phyloP scores from a whole-genome alignment of 495 filamentous ascomycete species.

The Staphylotrichum longicolle region DNA sequence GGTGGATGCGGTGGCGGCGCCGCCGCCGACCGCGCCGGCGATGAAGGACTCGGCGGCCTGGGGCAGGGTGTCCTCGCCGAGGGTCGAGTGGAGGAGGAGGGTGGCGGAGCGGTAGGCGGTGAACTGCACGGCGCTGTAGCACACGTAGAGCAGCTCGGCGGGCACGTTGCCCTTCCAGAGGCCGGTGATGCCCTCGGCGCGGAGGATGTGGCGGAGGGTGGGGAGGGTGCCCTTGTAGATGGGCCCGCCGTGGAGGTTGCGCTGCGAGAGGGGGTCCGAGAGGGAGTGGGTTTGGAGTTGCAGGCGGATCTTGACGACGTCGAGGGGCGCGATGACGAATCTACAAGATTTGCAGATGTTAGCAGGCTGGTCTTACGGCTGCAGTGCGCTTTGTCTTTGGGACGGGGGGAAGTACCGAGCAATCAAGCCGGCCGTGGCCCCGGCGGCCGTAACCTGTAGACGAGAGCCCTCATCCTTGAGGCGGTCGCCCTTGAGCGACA shows the following conservation, averaged over 20 bases:
- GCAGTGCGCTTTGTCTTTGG: not conserved
- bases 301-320: slow-evolving; percentile 95
- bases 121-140: slow-evolving; percentile 88
- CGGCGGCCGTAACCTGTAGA: slow-evolving; percentile 77
- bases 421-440: slow-evolving; percentile 82
- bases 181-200: slow-evolving; percentile 75
- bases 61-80: slow-evolving; percentile 41
- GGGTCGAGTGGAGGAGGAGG: slow-evolving; percentile 51
- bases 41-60: slow-evolving; percentile 67
- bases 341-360: slow-evolving; percentile 36
- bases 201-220: slow-evolving; percentile 72
- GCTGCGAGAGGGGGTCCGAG: slow-evolving; percentile 60
- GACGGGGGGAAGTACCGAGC: slow-evolving; percentile 85
- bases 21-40: slow-evolving; percentile 76
- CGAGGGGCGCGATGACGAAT: slow-evolving; percentile 88
- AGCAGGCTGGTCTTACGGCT: not conserved
- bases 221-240: slow-evolving; percentile 76
- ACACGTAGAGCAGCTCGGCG: slow-evolving; percentile 88
- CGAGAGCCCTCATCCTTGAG: slow-evolving; percentile 94
- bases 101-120: slow-evolving; percentile 76
- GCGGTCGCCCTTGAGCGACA: slow-evolving; percentile 49
- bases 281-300: slow-evolving; percentile 84
- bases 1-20: slow-evolving; percentile 73
- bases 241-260: slow-evolving; percentile 53
- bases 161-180: slow-evolving; percentile 99